These are phyloP conservation scores for Asclepias syriaca DNA, from an alignment of 257 asterid species.

Conservation along the genomic window DNA sequence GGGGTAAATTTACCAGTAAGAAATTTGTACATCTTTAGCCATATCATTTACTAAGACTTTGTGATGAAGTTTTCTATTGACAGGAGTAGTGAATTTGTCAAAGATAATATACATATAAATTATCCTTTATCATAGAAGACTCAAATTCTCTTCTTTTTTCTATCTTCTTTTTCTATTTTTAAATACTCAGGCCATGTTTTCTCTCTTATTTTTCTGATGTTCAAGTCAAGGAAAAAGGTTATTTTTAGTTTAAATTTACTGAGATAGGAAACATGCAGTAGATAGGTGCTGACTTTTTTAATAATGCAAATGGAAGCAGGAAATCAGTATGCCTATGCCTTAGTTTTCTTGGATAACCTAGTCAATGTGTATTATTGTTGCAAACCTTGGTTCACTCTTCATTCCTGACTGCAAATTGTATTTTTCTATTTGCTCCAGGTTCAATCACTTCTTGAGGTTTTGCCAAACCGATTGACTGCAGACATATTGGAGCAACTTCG, in stretches of 20 bases:
- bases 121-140: neutral
- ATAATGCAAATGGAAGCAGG: neutral
- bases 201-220: neutral
- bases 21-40: neutral
- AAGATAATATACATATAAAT: neutral
- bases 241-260: neutral
- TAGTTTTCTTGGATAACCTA: neutral
- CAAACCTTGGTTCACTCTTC: neutral
- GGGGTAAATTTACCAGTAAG: neutral
- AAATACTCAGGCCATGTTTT: neutral
- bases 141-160: neutral
- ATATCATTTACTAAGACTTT: neutral
- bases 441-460: conserved; percentile 85
- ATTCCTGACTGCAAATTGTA: neutral
- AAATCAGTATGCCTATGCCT: neutral
- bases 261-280: neutral
- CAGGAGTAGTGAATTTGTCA: neutral
- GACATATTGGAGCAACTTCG: conserved; percentile 92
- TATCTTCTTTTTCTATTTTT: too few relatives aligned
- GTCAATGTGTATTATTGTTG: neutral
- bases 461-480: conserved; percentile 88
- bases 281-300: conserved; percentile 1
- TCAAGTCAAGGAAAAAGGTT: neutral
- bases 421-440: conserved; percentile 51
- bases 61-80: neutral